phyloP scores from a whole-genome alignment of 805 yeast species.

The Ogataea sp. region DNA sequence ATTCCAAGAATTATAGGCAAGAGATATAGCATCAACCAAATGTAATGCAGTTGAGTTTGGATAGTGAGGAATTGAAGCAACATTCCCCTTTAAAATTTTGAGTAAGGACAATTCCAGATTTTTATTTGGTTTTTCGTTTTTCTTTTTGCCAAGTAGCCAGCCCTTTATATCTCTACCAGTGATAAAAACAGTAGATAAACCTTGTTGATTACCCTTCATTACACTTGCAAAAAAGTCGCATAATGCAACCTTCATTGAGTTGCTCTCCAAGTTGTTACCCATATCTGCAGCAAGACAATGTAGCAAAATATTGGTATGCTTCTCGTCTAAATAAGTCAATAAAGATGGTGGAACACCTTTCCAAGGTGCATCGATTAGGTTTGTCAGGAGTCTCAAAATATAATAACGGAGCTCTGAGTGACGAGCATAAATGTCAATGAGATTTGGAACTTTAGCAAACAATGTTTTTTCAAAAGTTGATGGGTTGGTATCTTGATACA shows the following conservation, averaged over 20 bases:
- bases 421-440: constrained; percentile 53
- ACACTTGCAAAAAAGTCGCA: constrained; percentile 62
- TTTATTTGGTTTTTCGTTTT: constrained; percentile 4
- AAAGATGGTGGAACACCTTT: constrained; percentile 63
- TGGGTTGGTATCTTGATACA: constrained; percentile 34
- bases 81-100: constrained; percentile 45
- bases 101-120: constrained; percentile 35
- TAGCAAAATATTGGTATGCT: constrained; percentile 50
- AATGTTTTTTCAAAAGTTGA: constrained; percentile 60
- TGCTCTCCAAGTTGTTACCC: constrained; percentile 45
- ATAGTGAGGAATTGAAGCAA: constrained; percentile 40
- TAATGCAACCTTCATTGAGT: constrained; percentile 42
- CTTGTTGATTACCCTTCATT: constrained; percentile 69
- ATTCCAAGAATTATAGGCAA: constrained; percentile 75
- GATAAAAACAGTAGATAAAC: constrained; percentile 60
- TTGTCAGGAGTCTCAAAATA: constrained; percentile 48
- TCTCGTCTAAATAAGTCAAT: constrained; percentile 71
- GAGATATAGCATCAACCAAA: constrained; percentile 62
- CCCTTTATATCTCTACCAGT: constrained; percentile 46
- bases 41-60: constrained; percentile 62
- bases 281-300: constrained; percentile 55
- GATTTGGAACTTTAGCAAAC: constrained; percentile 44
- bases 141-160: constrained; percentile 13
- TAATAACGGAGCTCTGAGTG: constrained; percentile 37
- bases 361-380: constrained; percentile 51